These are phyloP conservation scores for Phylloporus sp. DNA, from an alignment of 768 basidiomycete species.

Conservation along the genomic window DNA sequence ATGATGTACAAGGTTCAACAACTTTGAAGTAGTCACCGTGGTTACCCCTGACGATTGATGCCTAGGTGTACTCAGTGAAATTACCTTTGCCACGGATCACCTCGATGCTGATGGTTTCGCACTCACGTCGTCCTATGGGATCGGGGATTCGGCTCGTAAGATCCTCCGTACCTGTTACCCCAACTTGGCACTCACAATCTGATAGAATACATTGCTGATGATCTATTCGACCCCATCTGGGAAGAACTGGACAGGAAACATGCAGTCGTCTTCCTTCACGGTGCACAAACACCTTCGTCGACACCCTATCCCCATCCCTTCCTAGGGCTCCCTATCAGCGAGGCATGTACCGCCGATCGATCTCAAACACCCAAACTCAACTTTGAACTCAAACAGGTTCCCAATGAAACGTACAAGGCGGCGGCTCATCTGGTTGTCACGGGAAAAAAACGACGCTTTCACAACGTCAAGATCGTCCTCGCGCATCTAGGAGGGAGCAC, in stretches of 20 bases:
- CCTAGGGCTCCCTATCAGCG: conserved; percentile 65
- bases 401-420: conserved; percentile 80
- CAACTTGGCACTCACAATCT: conserved; percentile 2
- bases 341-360: conserved; percentile 39
- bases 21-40: not conserved
- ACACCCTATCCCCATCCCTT: conserved; percentile 59
- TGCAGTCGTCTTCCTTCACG: conserved; percentile 70
- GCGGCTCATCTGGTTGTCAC: conserved; percentile 75
- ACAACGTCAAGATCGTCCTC: conserved; percentile 59
- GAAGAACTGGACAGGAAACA: conserved; percentile 57
- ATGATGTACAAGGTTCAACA: conserved; percentile 54
- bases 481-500: conserved; percentile 74
- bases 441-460: conserved; percentile 61
- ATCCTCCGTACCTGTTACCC: not conserved
- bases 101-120: conserved; percentile 63
- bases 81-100: conserved; percentile 56
- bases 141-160: conserved; percentile 51
- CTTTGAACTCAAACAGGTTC: conserved; percentile 45
- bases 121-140: conserved; percentile 64
- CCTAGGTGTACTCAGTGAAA: conserved; percentile 57
- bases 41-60: conserved; percentile 6
- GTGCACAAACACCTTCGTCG: conserved; percentile 61
- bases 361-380: conserved; percentile 4
- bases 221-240: conserved; percentile 64
- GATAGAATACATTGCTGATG: conserved; percentile 64